These are phyloP conservation scores for Blastobotrys terrestris DNA, from an alignment of 805 yeast genomes.

Conservation along the genomic window DNA sequence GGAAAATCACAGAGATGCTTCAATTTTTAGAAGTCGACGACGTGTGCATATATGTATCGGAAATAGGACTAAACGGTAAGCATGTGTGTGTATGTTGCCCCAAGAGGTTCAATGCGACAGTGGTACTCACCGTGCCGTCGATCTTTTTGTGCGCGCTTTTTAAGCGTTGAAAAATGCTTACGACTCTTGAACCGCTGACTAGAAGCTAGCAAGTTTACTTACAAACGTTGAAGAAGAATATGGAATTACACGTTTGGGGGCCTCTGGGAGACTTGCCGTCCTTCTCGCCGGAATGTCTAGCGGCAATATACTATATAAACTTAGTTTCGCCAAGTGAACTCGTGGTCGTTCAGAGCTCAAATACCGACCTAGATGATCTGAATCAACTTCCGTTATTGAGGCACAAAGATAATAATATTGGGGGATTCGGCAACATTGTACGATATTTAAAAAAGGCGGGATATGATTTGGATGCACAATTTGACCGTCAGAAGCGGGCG, in stretches of 20 bases:
- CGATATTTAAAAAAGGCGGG: constrained; percentile 14
- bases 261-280: constrained; percentile 19
- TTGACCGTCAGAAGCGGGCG: background rate
- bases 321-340: constrained; percentile 9
- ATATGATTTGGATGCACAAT: constrained; percentile 6
- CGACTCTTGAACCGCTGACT: no score
- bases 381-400: constrained; percentile 26
- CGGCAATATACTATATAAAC: constrained; percentile 24
- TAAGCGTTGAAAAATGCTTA: background rate
- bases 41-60: no score
- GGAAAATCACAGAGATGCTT: no score
- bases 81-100: no score
- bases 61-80: no score
- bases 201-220: no score
- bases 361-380: constrained; percentile 18
- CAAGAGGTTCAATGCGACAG: no score
- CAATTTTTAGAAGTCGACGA: no score
- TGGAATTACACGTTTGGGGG: constrained; percentile 32
- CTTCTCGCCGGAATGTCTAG: constrained; percentile 29
- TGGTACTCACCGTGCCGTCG: no score
- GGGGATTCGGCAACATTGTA: constrained; percentile 25
- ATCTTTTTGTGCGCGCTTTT: background rate
- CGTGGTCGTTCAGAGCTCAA: constrained; percentile 23
- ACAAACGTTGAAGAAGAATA: constrained; percentile 1
- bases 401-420: constrained; percentile 9